phyloP scores from a whole-genome alignment of 768 basidiomycete genomes.

The Suillus alpinus region DNA sequence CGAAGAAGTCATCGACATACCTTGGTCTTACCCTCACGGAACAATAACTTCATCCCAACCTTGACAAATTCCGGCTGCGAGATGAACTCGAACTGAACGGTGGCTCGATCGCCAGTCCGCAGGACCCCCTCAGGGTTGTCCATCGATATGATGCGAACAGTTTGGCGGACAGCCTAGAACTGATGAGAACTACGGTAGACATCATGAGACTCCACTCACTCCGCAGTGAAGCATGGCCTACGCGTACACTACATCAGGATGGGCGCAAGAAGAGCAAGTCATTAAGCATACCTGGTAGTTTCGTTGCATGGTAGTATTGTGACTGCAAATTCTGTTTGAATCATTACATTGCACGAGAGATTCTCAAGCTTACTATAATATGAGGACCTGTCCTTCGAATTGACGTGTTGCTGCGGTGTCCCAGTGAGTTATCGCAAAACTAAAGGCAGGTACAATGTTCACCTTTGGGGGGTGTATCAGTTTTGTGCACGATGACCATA shows the following conservation, averaged over 20 bases:
- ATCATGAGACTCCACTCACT: slow-evolving; percentile 36
- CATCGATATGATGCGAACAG: slow-evolving; percentile 86
- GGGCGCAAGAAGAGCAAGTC: background rate
- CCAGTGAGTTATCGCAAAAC: background rate
- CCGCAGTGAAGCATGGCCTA: slow-evolving; percentile 94
- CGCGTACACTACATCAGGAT: background rate
- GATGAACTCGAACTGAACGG: slow-evolving; percentile 93
- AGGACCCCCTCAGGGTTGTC: slow-evolving; percentile 88
- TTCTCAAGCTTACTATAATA: slow-evolving; percentile 69
- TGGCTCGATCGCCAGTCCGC: slow-evolving; percentile 92
- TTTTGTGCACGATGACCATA: slow-evolving; percentile 86
- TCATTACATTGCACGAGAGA: background rate
- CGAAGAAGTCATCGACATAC: slow-evolving; percentile 35
- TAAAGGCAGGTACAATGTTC: slow-evolving; percentile 9
- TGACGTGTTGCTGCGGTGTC: slow-evolving; percentile 58
- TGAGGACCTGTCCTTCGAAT: slow-evolving; percentile 93
- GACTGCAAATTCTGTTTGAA: slow-evolving; percentile 40
- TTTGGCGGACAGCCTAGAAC: slow-evolving; percentile 80
- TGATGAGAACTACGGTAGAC: slow-evolving; percentile 6
- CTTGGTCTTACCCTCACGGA: slow-evolving; percentile 96
- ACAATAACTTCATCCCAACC: slow-evolving; percentile 89
- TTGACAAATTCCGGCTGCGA: slow-evolving; percentile 90
- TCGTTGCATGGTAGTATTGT: slow-evolving; percentile 89
- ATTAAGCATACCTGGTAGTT: slow-evolving; percentile 74
- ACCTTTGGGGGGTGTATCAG: slow-evolving; percentile 78